A percentile compares a stretch with the other conserved stretches of the same genome.
phyloP scores from a whole-genome alignment of 2,329 filamentous ascomycete genomes.

The Pseudogymnoascus sp. region DNA sequence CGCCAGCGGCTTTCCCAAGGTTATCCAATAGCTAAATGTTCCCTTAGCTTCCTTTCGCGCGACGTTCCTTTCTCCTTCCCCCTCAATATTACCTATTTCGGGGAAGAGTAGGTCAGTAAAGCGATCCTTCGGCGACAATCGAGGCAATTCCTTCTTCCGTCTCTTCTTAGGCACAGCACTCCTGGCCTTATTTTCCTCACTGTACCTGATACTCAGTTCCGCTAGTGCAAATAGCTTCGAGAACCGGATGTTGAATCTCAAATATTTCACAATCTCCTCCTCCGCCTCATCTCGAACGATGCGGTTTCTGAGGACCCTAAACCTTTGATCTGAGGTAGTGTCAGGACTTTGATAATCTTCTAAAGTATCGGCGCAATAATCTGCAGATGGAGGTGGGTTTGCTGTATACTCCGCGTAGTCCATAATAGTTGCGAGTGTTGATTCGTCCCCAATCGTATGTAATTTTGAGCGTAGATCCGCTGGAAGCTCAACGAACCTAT shows the following conservation, averaged over 20 bases:
- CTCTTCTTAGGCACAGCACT: slow-evolving; percentile 1
- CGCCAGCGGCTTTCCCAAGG: not conserved
- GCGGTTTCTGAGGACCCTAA: not conserved
- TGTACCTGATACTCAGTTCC: not conserved
- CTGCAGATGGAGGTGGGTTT: not conserved
- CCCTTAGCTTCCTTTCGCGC: not conserved
- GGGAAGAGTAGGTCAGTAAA: not conserved
- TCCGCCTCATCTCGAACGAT: not conserved
- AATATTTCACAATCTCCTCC: not conserved
- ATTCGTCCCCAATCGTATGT: not conserved
- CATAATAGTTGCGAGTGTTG: not conserved
- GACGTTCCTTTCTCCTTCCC: not conserved
- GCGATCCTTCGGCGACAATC: not conserved
- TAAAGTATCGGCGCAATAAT: not conserved
- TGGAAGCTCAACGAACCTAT: not conserved
- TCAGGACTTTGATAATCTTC: not conserved
- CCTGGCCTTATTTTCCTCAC: not conserved
- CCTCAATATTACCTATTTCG: not conserved
- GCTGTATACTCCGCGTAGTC: not conserved
- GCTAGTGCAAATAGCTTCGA: not conserved
- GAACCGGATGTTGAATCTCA: not conserved
- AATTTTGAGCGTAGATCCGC: not conserved
- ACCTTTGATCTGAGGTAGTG: not conserved
- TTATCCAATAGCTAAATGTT: slow-evolving; percentile 4
- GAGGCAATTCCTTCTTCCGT: not conserved